Conservation (phyloP, 495 filamentous ascomycete genomes). For the Pyronema omphalodes region DNA sequence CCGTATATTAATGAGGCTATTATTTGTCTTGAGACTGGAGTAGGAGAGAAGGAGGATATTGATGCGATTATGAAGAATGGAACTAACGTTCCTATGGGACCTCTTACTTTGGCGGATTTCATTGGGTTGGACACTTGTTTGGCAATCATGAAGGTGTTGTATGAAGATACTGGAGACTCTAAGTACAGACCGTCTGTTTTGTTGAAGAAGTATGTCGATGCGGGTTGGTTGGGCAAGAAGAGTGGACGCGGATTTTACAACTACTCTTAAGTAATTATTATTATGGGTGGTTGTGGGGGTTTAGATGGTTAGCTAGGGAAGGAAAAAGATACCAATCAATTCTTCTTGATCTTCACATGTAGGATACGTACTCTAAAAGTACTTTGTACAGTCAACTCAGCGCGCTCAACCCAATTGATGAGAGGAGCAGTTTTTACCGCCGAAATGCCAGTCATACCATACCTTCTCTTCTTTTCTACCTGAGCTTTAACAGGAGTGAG, state of each 20-base stretch:
- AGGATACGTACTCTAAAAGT: no score
- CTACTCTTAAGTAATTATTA: constrained; percentile 28
- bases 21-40: constrained; percentile 85
- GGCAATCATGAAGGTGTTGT: constrained; percentile 90
- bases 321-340: no score
- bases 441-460: no score
- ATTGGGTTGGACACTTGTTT: constrained; percentile 94
- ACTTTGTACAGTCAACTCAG: no score
- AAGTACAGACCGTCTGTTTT: constrained; percentile 85
- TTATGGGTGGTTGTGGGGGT: no score
- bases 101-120: constrained; percentile 83
- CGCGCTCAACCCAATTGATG: no score
- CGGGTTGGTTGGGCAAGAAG: constrained; percentile 96
- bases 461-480: no score
- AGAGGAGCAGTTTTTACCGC: no score
- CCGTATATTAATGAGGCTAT: constrained; percentile 98
- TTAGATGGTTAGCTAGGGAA: no score
- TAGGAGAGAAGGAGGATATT: constrained; percentile 75
- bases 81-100: constrained; percentile 96
- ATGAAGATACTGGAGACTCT: constrained; percentile 78
- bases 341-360: no score
- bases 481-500: no score
- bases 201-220: constrained; percentile 88
- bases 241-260: constrained; percentile 92
- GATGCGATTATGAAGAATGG: constrained; percentile 98